Percentiles rank a stretch among this genome's conserved stretches.
These are phyloP conservation scores for Alternaria angustiovoidea DNA, from an alignment of 2,329 filamentous ascomycete genomes.

Conservation along the genomic window DNA sequence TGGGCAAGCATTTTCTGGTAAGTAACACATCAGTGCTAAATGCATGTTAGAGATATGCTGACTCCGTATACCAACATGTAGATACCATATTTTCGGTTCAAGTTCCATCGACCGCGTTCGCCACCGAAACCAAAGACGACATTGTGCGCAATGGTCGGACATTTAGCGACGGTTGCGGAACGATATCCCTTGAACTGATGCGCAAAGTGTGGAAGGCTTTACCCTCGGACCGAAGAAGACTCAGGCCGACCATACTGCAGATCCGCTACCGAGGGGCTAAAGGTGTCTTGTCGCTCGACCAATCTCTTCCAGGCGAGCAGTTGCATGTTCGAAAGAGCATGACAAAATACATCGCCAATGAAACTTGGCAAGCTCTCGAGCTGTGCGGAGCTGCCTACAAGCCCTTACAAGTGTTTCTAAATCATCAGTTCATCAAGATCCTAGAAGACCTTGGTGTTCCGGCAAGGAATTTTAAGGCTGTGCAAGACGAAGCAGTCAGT, in stretches of 20 bases:
- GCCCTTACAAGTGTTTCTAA: slow-evolving; percentile 74
- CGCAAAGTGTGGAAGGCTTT: slow-evolving; percentile 66
- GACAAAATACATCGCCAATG: slow-evolving; percentile 72
- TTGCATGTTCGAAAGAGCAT: slow-evolving; percentile 76
- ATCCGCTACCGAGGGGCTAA: slow-evolving; percentile 79
- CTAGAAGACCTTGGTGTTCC: slow-evolving; percentile 77
- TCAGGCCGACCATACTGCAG: slow-evolving; percentile 63
- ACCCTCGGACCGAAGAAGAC: slow-evolving; percentile 52
- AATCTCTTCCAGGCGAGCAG: slow-evolving; percentile 62
- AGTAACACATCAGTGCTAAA: not conserved
- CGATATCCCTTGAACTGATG: slow-evolving; percentile 69
- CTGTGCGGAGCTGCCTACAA: slow-evolving; percentile 75
- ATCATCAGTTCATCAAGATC: slow-evolving; percentile 85
- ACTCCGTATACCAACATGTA: not conserved
- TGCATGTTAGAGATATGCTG: not conserved
- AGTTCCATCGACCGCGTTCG: slow-evolving; percentile 58
- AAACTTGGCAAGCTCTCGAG: slow-evolving; percentile 64
- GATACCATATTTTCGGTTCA: slow-evolving; percentile 75
- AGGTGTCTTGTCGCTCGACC: slow-evolving; percentile 67
- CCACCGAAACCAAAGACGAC: slow-evolving; percentile 56
- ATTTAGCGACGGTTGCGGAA: slow-evolving; percentile 84
- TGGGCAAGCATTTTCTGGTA: slow-evolving; percentile 72
- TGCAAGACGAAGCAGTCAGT: slow-evolving; percentile 70
- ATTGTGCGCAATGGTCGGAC: slow-evolving; percentile 64
- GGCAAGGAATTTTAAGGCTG: slow-evolving; percentile 65